A percentile compares a stretch with the other conserved stretches of the same genome.
Evolutionary conservation across 2,329 filamentous ascomycete genomes (phyloP).

Genomic region (Aspergillus pseudotamarii): DNA sequence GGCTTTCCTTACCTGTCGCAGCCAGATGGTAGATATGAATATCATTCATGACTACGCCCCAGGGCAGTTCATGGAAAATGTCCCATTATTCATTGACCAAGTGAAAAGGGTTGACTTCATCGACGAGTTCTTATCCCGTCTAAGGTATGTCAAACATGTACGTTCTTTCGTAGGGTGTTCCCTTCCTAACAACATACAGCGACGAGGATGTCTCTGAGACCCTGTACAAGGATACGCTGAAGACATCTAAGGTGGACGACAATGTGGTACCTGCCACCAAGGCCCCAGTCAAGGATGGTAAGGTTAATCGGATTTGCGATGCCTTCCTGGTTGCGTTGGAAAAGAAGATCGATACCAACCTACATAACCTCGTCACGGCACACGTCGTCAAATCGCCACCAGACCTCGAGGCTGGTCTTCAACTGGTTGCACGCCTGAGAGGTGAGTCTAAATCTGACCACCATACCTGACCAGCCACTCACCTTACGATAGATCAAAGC

Average conservation of each 20-base stretch:
- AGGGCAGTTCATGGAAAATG: conserved; percentile 75
- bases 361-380: conserved; percentile 92
- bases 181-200: conserved; percentile 42
- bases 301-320: conserved; percentile 88
- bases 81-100: conserved; percentile 79
- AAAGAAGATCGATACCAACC: conserved; percentile 62
- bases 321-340: conserved; percentile 73
- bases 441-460: conserved; percentile 33
- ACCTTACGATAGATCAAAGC: conserved; percentile 55
- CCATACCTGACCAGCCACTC: conserved; percentile 14
- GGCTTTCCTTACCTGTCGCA: conserved; percentile 86
- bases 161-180: neutral
- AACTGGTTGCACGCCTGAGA: conserved; percentile 73
- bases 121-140: conserved; percentile 85
- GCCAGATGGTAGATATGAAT: conserved; percentile 96
- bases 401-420: conserved; percentile 81
- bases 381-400: conserved; percentile 93
- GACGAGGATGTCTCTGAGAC: conserved; percentile 92
- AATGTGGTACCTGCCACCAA: conserved; percentile 6
- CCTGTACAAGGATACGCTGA: conserved; percentile 87
- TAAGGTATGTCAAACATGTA: conserved; percentile 59
- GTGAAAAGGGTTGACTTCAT: conserved; percentile 79
- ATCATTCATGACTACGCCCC: conserved; percentile 94
- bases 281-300: conserved; percentile 47
- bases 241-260: conserved; percentile 39